phyloP scores from a whole-genome alignment of 176 grass and related monocot species.

The Bromus sterilis region DNA sequence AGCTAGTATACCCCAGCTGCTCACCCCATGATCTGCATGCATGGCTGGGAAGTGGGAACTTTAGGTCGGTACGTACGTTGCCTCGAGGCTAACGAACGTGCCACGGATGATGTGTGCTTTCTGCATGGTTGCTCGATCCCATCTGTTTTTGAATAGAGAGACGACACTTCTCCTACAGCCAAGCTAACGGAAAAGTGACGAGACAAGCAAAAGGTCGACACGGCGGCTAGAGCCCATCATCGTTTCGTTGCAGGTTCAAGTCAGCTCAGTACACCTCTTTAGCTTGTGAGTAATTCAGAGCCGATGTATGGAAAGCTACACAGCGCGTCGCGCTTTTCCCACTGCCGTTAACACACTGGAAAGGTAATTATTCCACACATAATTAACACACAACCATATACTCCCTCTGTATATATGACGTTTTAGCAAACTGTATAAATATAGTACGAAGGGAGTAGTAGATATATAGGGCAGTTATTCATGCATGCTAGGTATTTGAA shows the following conservation, averaged over 20 bases:
- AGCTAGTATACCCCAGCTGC: background rate
- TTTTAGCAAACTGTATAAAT: no score
- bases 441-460: no score
- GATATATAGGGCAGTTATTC: no score
- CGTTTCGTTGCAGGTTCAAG: conserved; percentile 15
- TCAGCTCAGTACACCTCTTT: conserved; percentile 10
- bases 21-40: background rate
- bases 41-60: background rate
- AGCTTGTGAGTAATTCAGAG: conserved; percentile 33
- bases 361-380: background rate
- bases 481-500: no score
- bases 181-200: background rate
- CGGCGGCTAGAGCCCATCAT: background rate
- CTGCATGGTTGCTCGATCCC: background rate
- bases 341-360: background rate
- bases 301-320: background rate
- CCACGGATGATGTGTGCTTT: background rate
- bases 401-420: no score
- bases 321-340: background rate
- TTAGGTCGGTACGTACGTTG: background rate
- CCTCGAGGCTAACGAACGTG: background rate
- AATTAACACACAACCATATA: no score
- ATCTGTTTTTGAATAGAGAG: background rate
- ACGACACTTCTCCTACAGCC: background rate
- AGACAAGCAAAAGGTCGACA: conserved; percentile 29